Percentiles rank a stretch among this genome's conserved stretches.
These are phyloP conservation scores for Fusarium globosum DNA, from an alignment of 2,329 filamentous ascomycete species.

Conservation along the genomic window DNA sequence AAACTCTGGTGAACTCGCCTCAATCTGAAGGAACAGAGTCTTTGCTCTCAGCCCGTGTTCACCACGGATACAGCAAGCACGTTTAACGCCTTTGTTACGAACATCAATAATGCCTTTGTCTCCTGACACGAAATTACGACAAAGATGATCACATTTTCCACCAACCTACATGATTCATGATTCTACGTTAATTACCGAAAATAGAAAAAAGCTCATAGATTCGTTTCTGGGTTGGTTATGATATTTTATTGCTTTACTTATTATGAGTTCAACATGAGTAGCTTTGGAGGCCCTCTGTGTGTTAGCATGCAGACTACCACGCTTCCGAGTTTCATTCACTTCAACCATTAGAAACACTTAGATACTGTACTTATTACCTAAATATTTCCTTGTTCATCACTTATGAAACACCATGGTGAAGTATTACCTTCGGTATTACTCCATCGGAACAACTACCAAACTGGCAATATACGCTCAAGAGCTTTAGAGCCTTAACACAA, in stretches of 20 bases:
- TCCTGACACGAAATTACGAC: conserved; percentile 9
- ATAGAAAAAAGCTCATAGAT: conserved; percentile 24
- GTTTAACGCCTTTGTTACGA: conserved; percentile 11
- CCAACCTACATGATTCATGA: conserved; percentile 15
- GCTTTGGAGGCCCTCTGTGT: not conserved
- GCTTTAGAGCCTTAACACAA: not conserved
- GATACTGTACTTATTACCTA: not conserved
- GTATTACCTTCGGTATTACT: not conserved
- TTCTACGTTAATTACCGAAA: conserved; percentile 9
- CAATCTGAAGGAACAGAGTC: conserved; percentile 18
- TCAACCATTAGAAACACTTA: not conserved
- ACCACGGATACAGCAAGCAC: conserved; percentile 27
- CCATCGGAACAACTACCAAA: not conserved
- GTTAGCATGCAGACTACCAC: not conserved
- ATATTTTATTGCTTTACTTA: not conserved
- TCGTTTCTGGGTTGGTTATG: not conserved
- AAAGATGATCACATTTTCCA: conserved; percentile 9
- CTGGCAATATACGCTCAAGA: not conserved
- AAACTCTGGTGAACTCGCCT: conserved; percentile 3
- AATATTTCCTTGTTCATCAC: too few relatives aligned
- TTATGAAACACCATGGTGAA: not conserved
- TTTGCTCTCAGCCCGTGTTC: conserved; percentile 10
- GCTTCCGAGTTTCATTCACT: not conserved
- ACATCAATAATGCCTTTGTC: conserved; percentile 8
- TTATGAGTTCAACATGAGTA: not conserved